Evolutionary conservation across 768 basidiomycete genomes (phyloP), one percentile per base, ranked within the genome.

Genomic region (Gelatoporia subvermispora): DNA sequence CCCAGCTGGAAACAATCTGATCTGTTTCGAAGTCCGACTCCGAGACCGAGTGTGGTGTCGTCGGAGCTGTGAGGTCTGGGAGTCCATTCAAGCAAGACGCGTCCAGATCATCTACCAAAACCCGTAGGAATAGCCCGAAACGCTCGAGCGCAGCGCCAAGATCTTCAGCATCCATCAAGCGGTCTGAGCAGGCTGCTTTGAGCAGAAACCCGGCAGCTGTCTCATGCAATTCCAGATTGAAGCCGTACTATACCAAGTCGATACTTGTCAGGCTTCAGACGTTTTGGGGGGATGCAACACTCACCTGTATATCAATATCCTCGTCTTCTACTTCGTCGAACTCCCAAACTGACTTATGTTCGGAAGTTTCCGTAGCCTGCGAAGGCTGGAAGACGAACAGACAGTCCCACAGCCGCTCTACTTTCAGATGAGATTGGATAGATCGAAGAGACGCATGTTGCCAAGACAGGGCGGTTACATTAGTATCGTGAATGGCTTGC

Each of bases 361-460:
- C 25, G 17, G 43, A 20, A 31, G 48, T 49, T 5, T 43, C 15
- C 8, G 43, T 35, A 17, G 52, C 48, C 35, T 50, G 51, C 41
- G 25, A 45, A 13, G 71, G 69, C 47, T 76, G 73, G 56, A 72
- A 76, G 10, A 76, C 57, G 52, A 77, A 75, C 35, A 77, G 56
- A 49, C 68, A 70, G 41, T 72, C 72, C 63, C 72, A 74, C 10
- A 76, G 50, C 8, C 45, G 53, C 21, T 60, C 52, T 1, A 68
- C 37, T 8, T 57, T 57, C 28, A 74, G 42, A 20, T 54, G 54
- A 23, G 56, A 65, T 35, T 76, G 74, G 35, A 77, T 65, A 3
- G 60, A 59, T 39, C 75, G 67, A 45, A 74, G 62, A n/a, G 75
- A 74, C 9, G 67, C 64, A 39, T 76, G 75, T 46, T 77, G 74